Base-by-base conservation (phyloP, 805 yeast species). In the Kodamaea leandrae region DNA sequence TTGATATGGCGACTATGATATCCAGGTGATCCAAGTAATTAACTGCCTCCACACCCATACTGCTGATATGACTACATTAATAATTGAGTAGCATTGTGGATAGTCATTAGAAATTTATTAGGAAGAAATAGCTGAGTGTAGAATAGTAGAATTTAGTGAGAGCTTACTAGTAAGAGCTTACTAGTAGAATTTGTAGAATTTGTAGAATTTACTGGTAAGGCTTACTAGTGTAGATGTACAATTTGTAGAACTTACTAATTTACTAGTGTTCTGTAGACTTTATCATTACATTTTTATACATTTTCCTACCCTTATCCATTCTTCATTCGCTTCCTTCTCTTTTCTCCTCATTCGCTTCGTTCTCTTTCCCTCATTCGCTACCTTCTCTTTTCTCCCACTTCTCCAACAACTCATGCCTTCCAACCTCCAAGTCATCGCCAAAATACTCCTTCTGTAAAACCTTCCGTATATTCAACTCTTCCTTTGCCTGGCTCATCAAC, bases 401-500 rank as follows among this genome's bases (percentile, higher is more conserved):
- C 1, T 46, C 44, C 4, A 83, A 43, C 15, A 77, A 43, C 3
- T 44, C 60, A 10, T 66, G 64, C 3, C 43, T 44, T 14, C 53
- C 50, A 7, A 76, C 50, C 16, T 72, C 61, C 39, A 80, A 59
- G 15, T 77, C 66, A 0, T 61, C 66, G 53, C 75, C 76, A 53
- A 84, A 88, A 52, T 77, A 75, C 37, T 67, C 57, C 24, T 65
- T 65, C 36, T 74, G 71, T 36, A 88, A 67, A 1, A 87, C 74
- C 36, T 71, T 75, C n/a, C 70, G 61, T 10, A 85, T 82, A 26
- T 68, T 66, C 16, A 88, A 64, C 39, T 85, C 93, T 10, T 52
- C 42, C 18, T 70, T 57, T 1, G 83, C 84, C 27, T 46, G 44
- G 2, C 49, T 49, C 14, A 71, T 60, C 19, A 51, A 41, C 8